Base-by-base conservation (phyloP, 768 basidiomycete species). In the Psilocybe sp. region DNA sequence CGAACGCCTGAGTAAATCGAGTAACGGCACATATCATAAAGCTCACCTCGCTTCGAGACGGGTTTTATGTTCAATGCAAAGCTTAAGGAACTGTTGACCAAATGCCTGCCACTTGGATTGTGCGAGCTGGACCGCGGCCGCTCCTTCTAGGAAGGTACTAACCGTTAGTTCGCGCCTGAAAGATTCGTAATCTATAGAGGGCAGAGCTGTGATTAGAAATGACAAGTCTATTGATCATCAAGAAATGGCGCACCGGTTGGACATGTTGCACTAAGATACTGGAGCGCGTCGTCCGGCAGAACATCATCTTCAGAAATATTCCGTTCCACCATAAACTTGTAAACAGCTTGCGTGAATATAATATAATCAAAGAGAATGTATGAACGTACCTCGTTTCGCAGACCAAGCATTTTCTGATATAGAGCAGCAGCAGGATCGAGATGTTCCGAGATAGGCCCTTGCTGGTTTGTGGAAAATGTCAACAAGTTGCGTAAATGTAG, bases 91-190 rank as follows among this genome's bases (percentile, higher is more conserved):
- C 19, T 54, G 53, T n/a, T 61, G 56, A 13, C 74, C 75, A 49
- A 69, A 70, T 15, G 60, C 54, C 3, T 54, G 53, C 49, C 60
- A 75, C 50, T 65, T 64, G 0, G 56, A 38, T 4, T 70, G 60
- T 0, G 64, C 64, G 32, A 75, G 66, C 39, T 67, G 57, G 11
- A 74, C 77, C 50, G 77, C 67, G 62, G 80, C 74, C 18, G 52
- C 19, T 16, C 47, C 47, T 19, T 60, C 56, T 37, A 54, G 36
- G 13, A 71, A 64, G 7, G 77, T 67, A 13, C 78, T 70, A 42
- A 49, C 31, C 15, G 57, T 60, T 37, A 92, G 69, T 43, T 56
- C 56, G 15, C 60, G 49, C 37, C 63, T 66, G 55, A 76, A 74
- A 8, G 66, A 52, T 15, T 64, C 52, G 44, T 69, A 72, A 53